phyloP scores from a whole-genome alignment of 1,139 yeast species.

The Meyerozyma elateridarum region DNA sequence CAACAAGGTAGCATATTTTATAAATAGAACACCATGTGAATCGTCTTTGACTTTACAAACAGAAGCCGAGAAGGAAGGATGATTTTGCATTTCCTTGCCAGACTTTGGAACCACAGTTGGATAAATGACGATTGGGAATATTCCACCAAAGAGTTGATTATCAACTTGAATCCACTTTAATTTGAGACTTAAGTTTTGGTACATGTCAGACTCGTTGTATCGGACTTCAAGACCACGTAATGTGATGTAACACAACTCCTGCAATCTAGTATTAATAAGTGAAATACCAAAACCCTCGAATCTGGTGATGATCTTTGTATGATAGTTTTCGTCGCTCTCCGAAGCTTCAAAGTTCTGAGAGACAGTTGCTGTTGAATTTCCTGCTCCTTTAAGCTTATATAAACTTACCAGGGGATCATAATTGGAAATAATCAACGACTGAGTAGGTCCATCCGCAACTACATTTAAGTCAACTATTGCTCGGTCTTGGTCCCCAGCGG shows the following conservation, averaged over 20 bases:
- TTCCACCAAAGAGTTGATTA: constrained; percentile 84
- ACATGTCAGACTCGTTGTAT: constrained; percentile 79
- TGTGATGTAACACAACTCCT: constrained; percentile 80
- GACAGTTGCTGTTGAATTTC: constrained; percentile 22
- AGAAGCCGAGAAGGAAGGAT: constrained; percentile 87
- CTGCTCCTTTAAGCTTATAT: constrained; percentile 50
- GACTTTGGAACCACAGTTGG: constrained; percentile 90
- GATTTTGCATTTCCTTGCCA: constrained; percentile 76
- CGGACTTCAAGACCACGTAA: constrained; percentile 76
- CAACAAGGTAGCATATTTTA: constrained; percentile 85
- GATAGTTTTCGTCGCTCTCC: constrained; percentile 66
- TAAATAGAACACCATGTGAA: constrained; percentile 81
- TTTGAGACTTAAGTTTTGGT: constrained; percentile 75
- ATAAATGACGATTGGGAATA: constrained; percentile 83
- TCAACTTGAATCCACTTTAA: constrained; percentile 94
- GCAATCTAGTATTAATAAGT: constrained; percentile 60
- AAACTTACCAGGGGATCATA: constrained; percentile 75
- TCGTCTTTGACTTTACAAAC: constrained; percentile 82
- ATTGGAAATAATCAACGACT: constrained; percentile 76
- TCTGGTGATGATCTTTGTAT: constrained; percentile 54
- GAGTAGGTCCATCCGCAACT: constrained; percentile 94
- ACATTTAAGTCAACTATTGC: constrained; percentile 80
- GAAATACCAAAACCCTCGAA: constrained; percentile 92
- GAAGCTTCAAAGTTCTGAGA: constrained; percentile 54
- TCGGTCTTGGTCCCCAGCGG: constrained; percentile 37